Conservation (phyloP, 768 basidiomycete genomes). For the Suillus spraguei region DNA sequence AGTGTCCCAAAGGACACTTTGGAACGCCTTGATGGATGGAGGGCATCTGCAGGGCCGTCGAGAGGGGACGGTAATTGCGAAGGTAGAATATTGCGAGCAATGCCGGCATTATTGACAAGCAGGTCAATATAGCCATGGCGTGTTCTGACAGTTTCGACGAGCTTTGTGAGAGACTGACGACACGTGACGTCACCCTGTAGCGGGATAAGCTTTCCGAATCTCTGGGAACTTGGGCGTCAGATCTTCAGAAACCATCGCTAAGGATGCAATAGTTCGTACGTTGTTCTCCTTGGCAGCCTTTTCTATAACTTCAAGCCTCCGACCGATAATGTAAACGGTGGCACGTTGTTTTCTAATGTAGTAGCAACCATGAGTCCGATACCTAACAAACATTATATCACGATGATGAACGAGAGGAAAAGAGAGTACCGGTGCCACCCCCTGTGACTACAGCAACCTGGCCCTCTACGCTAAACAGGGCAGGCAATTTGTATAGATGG, state of each 20-base stretch:
- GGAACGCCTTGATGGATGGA: constrained; percentile 64
- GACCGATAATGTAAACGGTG: constrained; percentile 77
- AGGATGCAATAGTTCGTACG: constrained; percentile 39
- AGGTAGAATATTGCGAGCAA: constrained; percentile 59
- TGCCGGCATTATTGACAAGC: constrained; percentile 80
- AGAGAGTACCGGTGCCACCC: constrained; percentile 63
- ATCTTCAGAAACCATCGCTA: constrained; percentile 19
- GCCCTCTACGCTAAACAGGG: constrained; percentile 64
- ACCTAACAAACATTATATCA: constrained; percentile 42
- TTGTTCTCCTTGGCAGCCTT: constrained; percentile 61
- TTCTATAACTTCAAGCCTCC: constrained; percentile 60
- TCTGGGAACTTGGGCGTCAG: constrained; percentile 39
- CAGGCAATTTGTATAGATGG: constrained; percentile 27
- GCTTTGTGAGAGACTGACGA: constrained; percentile 55
- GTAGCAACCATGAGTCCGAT: constrained; percentile 83
- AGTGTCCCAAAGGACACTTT: constrained; percentile 67
- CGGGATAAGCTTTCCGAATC: constrained; percentile 64
- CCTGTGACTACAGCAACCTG: constrained; percentile 74
- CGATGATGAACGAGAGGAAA: constrained; percentile 8
- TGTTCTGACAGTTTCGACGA: constrained; percentile 56
- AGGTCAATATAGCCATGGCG: constrained; percentile 73
- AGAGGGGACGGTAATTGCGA: constrained; percentile 58
- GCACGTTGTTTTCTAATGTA: constrained; percentile 78
- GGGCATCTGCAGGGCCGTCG: constrained; percentile 29
- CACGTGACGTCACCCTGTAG: constrained; percentile 68